Percentiles rank a stretch among this genome's conserved stretches.
Evolutionary conservation across 2,329 filamentous ascomycete genomes (phyloP).

Genomic region (Fusarium brevicatenulatum): DNA sequence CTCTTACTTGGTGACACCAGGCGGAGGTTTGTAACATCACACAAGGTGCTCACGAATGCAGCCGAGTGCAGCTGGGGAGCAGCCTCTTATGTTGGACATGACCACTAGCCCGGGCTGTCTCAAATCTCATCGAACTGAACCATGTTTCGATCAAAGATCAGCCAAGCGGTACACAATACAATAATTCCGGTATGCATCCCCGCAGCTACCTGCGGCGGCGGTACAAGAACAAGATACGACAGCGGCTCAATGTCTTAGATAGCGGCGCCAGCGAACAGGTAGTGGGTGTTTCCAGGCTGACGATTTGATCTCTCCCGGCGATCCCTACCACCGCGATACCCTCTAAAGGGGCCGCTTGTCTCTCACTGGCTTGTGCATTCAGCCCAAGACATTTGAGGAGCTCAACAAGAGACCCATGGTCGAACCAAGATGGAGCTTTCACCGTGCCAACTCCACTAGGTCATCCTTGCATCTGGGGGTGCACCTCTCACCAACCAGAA

Average conservation of each 20-base stretch:
- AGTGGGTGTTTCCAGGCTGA: slow-evolving; percentile 14
- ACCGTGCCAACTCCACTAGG: slow-evolving; percentile 12
- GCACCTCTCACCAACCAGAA: slow-evolving; percentile 26
- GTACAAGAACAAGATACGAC: slow-evolving; percentile 5
- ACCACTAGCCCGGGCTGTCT: slow-evolving; percentile 20
- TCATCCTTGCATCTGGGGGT: slow-evolving; percentile 15
- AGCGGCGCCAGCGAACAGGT: slow-evolving; percentile 9
- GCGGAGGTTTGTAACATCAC: slow-evolving; percentile 1
- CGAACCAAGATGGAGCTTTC: slow-evolving; percentile 16
- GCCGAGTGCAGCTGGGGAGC: slow-evolving; percentile 3
- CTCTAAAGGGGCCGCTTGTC: not conserved
- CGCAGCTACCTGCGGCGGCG: not conserved
- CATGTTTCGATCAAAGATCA: not conserved
- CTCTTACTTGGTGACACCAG: not conserved
- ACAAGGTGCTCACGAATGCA: not conserved
- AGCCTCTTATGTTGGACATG: slow-evolving; percentile 27
- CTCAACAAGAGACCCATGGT: not conserved
- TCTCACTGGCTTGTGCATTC: slow-evolving; percentile 8
- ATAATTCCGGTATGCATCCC: slow-evolving; percentile 28
- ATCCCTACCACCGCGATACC: slow-evolving; percentile 25
- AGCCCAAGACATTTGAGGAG: slow-evolving; percentile 22
- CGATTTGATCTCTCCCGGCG: slow-evolving; percentile 4
- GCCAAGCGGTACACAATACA: not conserved
- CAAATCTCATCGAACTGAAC: slow-evolving; percentile 10
- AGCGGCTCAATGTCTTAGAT: slow-evolving; percentile 36